Evolutionary conservation across 495 filamentous ascomycete species (phyloP).

Genomic region (Lasiosphaeria miniovina): DNA sequence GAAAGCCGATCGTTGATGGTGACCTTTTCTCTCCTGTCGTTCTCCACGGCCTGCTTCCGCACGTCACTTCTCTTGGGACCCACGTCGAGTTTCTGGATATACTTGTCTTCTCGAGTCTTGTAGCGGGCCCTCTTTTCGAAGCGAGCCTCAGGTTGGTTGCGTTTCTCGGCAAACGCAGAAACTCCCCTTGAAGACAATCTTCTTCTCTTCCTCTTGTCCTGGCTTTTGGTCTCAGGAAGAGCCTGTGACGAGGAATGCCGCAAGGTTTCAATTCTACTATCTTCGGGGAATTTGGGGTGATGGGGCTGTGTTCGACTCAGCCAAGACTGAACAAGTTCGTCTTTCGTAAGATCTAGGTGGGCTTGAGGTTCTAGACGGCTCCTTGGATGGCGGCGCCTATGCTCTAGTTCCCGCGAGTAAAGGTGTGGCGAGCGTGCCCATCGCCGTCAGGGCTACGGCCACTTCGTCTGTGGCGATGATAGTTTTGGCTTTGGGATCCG

Average conservation of each 20-base stretch:
- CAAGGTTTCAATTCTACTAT: neutral
- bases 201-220: constrained; percentile 17
- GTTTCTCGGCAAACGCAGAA: neutral
- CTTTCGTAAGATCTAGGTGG: neutral
- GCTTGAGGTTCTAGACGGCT: neutral
- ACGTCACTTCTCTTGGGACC: constrained; percentile 29
- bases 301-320: constrained; percentile 27
- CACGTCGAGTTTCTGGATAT: constrained; percentile 41
- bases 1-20: neutral
- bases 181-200: constrained; percentile 2
- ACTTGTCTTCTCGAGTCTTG: constrained; percentile 60
- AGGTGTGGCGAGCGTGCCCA: no score
- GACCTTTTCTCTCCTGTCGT: neutral
- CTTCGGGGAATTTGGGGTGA: constrained; percentile 9
- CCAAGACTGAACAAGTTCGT: constrained; percentile 34
- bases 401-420: no score
- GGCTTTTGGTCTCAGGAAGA: neutral
- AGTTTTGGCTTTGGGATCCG: neutral
- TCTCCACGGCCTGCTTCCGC: neutral
- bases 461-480: neutral
- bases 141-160: constrained; percentile 2
- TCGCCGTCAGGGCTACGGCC: neutral
- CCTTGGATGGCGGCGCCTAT: no score
- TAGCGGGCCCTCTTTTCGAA: constrained; percentile 60
- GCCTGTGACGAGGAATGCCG: neutral